Evolutionary conservation across 2,329 filamentous ascomycete genomes (phyloP).

Genomic region (Aspergillus aculeatus): DNA sequence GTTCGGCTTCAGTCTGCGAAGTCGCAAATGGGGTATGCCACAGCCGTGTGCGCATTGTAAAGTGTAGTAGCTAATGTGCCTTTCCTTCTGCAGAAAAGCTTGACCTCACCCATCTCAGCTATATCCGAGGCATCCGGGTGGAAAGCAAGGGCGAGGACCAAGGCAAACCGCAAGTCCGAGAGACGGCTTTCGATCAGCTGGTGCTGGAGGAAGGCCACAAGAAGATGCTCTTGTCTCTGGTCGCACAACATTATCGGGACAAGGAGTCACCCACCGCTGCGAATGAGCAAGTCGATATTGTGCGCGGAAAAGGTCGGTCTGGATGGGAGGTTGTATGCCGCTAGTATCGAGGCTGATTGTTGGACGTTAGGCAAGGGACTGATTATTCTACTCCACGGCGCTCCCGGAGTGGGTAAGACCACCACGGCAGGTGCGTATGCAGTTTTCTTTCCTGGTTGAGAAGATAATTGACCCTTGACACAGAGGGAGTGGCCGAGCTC

Average conservation of each 20-base stretch:
- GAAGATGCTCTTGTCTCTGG: neutral
- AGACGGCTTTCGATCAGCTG: neutral
- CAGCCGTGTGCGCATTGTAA: neutral
- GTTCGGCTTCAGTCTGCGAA: neutral
- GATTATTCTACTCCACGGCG: conserved; percentile 9
- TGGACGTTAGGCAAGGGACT: conserved; percentile 1
- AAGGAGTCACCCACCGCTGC: neutral
- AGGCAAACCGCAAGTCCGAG: neutral
- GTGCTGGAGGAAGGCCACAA: conserved; percentile 19
- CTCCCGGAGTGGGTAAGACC: conserved; percentile 5
- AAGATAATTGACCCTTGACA: neutral
- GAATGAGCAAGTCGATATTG: neutral
- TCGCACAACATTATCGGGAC: neutral
- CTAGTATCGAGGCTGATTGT: neutral
- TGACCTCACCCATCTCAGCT: neutral
- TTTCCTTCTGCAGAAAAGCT: neutral
- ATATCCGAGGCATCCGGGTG: neutral
- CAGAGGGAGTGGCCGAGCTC: conserved; percentile 2
- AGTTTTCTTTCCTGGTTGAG: neutral
- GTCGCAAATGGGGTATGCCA: neutral
- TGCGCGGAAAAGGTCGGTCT: neutral
- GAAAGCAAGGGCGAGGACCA: neutral
- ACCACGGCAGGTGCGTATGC: neutral
- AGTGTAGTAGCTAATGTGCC: neutral
- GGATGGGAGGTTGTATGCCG: too few relatives aligned